Conservation (phyloP, 805 yeast genomes). For the Cyberlindnera petersonii region DNA sequence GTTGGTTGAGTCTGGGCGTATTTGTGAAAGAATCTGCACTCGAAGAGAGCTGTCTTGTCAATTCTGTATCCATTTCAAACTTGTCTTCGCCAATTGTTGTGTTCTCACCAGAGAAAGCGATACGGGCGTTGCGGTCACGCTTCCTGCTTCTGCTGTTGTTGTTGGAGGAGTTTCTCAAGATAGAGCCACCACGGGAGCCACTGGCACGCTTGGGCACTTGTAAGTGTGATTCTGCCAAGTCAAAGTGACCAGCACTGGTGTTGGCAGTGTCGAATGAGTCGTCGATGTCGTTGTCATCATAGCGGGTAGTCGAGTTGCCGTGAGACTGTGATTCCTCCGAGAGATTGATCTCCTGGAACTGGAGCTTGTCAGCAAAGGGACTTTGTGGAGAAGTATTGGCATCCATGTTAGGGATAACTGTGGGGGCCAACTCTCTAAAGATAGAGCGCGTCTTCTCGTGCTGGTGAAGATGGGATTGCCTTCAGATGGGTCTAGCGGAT, state of each 20-base stretch:
- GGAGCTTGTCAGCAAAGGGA: slow-evolving; percentile 26
- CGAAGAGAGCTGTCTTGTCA: slow-evolving; percentile 18
- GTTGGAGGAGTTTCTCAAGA: slow-evolving; percentile 18
- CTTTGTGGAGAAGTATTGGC: slow-evolving; percentile 22
- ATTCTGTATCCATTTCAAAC: slow-evolving; percentile 8
- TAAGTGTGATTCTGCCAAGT: slow-evolving; percentile 5
- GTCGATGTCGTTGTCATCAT: slow-evolving; percentile 2
- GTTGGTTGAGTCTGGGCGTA: slow-evolving; percentile 26
- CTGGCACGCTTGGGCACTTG: slow-evolving; percentile 14
- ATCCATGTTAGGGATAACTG: not conserved
- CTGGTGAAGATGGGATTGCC: too few relatives aligned
- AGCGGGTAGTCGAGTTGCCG: not conserved
- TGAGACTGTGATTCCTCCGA: slow-evolving; percentile 14
- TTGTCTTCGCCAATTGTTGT: slow-evolving; percentile 19
- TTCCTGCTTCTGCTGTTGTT: slow-evolving; percentile 12
- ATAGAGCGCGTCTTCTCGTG: too few relatives aligned
- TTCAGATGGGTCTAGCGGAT: too few relatives aligned
- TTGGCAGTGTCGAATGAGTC: slow-evolving; percentile 7
- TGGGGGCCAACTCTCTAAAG: too few relatives aligned
- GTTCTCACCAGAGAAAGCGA: slow-evolving; percentile 23
- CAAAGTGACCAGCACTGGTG: slow-evolving; percentile 3
- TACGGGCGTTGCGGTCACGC: slow-evolving; percentile 18
- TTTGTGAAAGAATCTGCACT: slow-evolving; percentile 19
- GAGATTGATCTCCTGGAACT: slow-evolving; percentile 27
- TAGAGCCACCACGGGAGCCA: slow-evolving; percentile 20